These are phyloP conservation scores for Wickerhamomyces ciferrii DNA, from an alignment of 805 yeast species.

Conservation along the genomic window DNA sequence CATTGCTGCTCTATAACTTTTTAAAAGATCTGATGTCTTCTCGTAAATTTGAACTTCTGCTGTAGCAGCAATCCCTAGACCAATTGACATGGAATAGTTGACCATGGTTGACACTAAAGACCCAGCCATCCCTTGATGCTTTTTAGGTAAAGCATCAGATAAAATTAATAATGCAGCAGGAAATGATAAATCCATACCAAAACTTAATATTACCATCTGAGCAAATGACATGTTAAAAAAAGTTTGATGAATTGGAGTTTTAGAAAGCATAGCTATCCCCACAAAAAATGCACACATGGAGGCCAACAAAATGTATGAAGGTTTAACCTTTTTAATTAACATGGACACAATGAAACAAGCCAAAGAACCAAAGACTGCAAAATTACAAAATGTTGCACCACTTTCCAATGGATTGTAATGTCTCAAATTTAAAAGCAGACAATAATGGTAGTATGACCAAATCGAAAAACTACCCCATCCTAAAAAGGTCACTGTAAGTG, in stretches of 20 bases:
- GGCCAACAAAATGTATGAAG: background rate
- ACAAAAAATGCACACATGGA: background rate
- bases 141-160: constrained; percentile 45
- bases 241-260: background rate
- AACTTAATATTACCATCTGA: constrained; percentile 42
- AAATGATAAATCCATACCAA: constrained; percentile 68
- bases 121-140: constrained; percentile 66
- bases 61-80: constrained; percentile 57
- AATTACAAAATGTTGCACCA: constrained; percentile 13
- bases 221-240: constrained; percentile 51
- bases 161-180: constrained; percentile 61
- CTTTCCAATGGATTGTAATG: constrained; percentile 36
- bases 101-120: constrained; percentile 56
- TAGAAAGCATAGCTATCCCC: background rate
- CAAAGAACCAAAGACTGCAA: background rate
- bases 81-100: constrained; percentile 59
- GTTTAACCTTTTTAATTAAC: background rate
- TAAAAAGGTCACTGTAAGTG: constrained; percentile 39
- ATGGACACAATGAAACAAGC: background rate
- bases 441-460: constrained; percentile 55
- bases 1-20: too few species aligned
- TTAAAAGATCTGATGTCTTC: too few species aligned
- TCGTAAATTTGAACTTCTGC: too few species aligned
- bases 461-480: constrained; percentile 71
- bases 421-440: too few species aligned